phyloP scores from a whole-genome alignment of 768 basidiomycete genomes.

The Tulasnella sp. region DNA sequence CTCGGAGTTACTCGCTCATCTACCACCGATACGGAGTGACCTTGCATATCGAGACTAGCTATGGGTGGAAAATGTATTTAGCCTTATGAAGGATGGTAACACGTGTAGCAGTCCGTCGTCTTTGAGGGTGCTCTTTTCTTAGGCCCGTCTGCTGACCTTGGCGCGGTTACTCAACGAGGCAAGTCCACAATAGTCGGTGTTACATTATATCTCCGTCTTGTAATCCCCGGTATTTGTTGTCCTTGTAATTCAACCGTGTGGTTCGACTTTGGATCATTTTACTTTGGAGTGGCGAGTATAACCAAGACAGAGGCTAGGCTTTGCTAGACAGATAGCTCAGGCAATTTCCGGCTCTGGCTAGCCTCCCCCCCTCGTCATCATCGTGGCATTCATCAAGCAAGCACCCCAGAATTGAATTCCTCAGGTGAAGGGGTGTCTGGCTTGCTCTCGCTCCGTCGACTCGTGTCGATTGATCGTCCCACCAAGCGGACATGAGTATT shows the following conservation, averaged over 20 bases:
- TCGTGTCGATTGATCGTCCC: neutral
- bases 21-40: neutral
- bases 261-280: neutral
- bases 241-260: neutral
- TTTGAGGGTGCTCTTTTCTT: neutral
- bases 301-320: constrained; percentile 7
- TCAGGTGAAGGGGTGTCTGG: neutral
- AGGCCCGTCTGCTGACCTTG: neutral
- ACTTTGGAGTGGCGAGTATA: neutral
- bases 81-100: neutral
- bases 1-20: neutral
- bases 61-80: neutral
- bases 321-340: neutral
- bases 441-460: neutral
- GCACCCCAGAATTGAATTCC: constrained; percentile 1
- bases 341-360: neutral
- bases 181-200: neutral
- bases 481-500: neutral
- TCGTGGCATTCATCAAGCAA: neutral
- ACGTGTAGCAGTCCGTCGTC: neutral
- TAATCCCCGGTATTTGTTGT: neutral
- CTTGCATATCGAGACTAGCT: neutral
- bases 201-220: neutral
- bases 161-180: neutral
- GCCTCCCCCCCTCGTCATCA: neutral